Evolutionary conservation across 257 asterid species (phyloP).

Genomic region (Nicotiana benthamiana): DNA sequence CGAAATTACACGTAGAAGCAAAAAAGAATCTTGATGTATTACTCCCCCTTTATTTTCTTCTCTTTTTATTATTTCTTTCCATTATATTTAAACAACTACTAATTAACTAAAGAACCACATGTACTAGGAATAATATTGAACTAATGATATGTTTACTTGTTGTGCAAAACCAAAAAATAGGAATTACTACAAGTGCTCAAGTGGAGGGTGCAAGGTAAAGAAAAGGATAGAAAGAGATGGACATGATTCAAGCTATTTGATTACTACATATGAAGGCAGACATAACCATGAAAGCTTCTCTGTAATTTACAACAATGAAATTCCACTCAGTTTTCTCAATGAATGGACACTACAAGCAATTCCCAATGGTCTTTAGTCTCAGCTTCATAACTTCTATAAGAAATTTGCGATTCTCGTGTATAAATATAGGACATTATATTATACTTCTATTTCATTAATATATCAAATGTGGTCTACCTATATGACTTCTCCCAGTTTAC

Average conservation of each 20-base stretch:
- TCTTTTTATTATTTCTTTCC: too few species aligned
- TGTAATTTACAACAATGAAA: conserved; percentile 7
- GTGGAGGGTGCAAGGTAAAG: conserved; percentile 26
- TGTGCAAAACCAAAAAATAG: conserved; percentile 2
- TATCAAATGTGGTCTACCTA: not conserved
- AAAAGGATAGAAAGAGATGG: conserved; percentile 28
- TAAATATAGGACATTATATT: not conserved
- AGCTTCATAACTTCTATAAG: not conserved
- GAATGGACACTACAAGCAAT: conserved; percentile 1
- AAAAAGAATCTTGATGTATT: too few species aligned
- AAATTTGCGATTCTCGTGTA: not conserved
- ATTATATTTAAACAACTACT: too few species aligned
- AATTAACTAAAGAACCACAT: too few species aligned
- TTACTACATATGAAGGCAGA: conserved; percentile 23
- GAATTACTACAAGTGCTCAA: conserved; percentile 27
- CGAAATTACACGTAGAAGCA: too few species aligned
- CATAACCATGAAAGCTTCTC: conserved; percentile 26
- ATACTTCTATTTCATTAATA: not conserved
- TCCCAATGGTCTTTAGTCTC: not conserved
- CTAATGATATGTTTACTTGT: not conserved
- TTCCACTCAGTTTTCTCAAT: not conserved
- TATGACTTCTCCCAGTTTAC: not conserved
- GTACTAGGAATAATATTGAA: too few species aligned
- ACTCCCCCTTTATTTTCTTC: too few species aligned
- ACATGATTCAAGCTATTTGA: conserved; percentile 21